Base-by-base conservation (phyloP, 106 monocot species). In the Dioscorea alata region DNA sequence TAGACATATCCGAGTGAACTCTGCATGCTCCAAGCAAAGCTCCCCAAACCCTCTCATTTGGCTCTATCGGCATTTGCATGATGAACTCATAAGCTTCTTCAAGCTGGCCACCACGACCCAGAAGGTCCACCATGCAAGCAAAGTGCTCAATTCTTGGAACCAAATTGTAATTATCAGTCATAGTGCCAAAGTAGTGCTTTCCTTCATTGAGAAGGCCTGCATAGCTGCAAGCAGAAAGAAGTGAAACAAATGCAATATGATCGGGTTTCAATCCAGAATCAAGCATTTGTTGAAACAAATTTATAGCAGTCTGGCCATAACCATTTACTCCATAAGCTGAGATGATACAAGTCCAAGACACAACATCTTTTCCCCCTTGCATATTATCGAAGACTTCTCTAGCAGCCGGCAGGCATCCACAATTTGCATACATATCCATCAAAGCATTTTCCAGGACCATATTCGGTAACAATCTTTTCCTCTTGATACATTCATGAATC, bases 291-390 rank as follows among this genome's bases (percentile, higher is more conserved):
- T 92, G 75, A 50, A 92, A 97, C 4, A 97, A 74, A 18, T 23
- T 17, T 15, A 89, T 66, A 12, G 96, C 82, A 13, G 86, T 80
- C 33, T 32, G 16, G 16, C 96, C 92, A 65, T 60, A 64, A 0
- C 96, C 96, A 62, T 85, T 75, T 81, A 79, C 86, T 4, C 96
- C 96, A 70, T 92, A 92, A 13, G 88, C 92, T n/a, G 92, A 84
- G 19, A 92, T 77, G 58, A 97, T 83, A 0, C 92, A 74, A 19
- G 96, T 89, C 96, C 96, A 89, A 14, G 92, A 92, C 10, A 82
- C 82, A 0, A 97, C 80, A 73, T 92, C 96, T 68, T 57, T 82
- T n/a, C 33, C 42, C 42, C 42, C 21, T 59, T 42, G 22, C 88
- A 95, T 88, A 13, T 33, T 48, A 57, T 86, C 81, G 50, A 95